These are phyloP conservation scores for Miamiensis avidus DNA, from an alignment of 169 alveolate genomes.

Conservation along the genomic window DNA sequence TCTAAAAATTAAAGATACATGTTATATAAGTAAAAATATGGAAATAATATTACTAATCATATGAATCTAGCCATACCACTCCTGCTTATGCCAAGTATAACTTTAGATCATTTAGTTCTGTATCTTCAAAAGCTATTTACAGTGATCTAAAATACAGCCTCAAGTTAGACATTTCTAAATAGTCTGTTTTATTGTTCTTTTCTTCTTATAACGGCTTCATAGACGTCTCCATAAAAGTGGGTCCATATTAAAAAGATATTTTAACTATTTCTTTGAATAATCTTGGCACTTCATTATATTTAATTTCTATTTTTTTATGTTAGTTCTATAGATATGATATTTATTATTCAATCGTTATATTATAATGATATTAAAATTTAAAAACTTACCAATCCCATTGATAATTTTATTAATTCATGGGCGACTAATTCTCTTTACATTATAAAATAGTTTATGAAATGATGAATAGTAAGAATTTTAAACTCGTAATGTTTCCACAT, in stretches of 20 bases:
- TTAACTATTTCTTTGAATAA: neutral
- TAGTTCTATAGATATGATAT: too few relatives aligned
- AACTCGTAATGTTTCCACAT: neutral
- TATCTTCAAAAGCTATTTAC: neutral
- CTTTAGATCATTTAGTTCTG: neutral
- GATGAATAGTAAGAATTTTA: neutral
- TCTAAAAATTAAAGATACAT: neutral
- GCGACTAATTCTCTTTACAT: neutral
- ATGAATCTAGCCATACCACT: neutral
- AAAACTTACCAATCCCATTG: neutral
- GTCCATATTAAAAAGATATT: neutral
- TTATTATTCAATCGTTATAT: too few relatives aligned
- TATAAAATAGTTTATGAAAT: too few relatives aligned
- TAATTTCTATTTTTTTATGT: too few relatives aligned
- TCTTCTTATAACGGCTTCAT: neutral
- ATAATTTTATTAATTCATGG: neutral
- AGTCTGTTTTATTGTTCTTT: too few relatives aligned
- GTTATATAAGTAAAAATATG: too few relatives aligned
- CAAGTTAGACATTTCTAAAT: neutral
- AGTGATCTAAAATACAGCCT: neutral
- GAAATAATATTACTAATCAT: too few relatives aligned
- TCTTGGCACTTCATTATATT: neutral
- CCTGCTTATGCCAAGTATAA: neutral
- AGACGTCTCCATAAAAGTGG: neutral
- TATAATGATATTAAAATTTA: too few relatives aligned